Evolutionary conservation across 2,329 filamentous ascomycete genomes (phyloP).

Genomic region (Colletotrichum aenigma): DNA sequence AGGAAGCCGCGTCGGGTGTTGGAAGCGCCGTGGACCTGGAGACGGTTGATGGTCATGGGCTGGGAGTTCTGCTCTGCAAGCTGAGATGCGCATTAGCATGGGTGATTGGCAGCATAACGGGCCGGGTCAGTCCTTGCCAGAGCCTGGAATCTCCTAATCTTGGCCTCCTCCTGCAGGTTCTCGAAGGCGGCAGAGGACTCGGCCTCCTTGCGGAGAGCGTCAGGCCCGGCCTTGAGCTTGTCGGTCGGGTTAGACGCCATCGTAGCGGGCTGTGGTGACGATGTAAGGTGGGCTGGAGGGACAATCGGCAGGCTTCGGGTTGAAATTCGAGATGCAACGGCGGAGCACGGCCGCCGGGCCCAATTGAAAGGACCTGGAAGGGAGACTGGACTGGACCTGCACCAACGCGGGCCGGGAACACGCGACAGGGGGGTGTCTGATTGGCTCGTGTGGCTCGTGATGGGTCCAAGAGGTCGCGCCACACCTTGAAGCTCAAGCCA

Average conservation of each 20-base stretch:
- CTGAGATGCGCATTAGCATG: conserved; percentile 8
- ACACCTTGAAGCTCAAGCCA: neutral
- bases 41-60: conserved; percentile 86
- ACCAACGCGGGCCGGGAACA: neutral
- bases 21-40: conserved; percentile 81
- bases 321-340: conserved; percentile 15
- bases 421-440: neutral
- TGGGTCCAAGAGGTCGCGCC: neutral
- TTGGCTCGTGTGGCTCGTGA: neutral
- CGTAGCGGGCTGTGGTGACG: conserved; percentile 21
- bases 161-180: conserved; percentile 41
- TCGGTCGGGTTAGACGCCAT: conserved; percentile 40
- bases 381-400: neutral
- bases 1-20: conserved; percentile 88
- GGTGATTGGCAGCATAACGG: neutral
- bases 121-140: conserved; percentile 29
- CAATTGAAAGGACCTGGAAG: neutral
- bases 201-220: conserved; percentile 41
- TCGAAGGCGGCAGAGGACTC: conserved; percentile 38
- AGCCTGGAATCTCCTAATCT: conserved; percentile 41
- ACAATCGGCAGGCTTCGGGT: conserved; percentile 10
- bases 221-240: conserved; percentile 43
- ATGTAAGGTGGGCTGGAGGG: conserved; percentile 26
- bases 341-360: neutral
- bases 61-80: conserved; percentile 22